These are phyloP conservation scores for Colletotrichum liaoningense DNA, from an alignment of 2,329 filamentous ascomycete genomes.

Conservation along the genomic window DNA sequence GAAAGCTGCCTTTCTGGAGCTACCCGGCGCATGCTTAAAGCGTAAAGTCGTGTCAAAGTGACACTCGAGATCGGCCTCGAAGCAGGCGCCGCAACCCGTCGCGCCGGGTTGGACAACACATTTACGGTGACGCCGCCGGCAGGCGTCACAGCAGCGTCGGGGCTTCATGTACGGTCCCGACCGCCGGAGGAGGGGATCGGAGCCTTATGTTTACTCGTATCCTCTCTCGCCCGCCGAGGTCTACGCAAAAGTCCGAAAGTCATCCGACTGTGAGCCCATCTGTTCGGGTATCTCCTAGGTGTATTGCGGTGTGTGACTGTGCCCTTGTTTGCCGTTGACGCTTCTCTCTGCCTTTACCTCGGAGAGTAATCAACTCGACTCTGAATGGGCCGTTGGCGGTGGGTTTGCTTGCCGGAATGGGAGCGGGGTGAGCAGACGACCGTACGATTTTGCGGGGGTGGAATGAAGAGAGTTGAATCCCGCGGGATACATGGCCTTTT, in stretches of 20 bases:
- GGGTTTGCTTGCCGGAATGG: neutral
- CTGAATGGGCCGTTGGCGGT: neutral
- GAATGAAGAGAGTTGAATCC: slow-evolving; percentile 16
- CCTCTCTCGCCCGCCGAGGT: neutral
- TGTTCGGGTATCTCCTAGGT: no score
- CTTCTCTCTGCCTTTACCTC: neutral
- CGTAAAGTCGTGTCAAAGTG: slow-evolving; percentile 23
- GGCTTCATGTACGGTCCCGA: slow-evolving; percentile 25
- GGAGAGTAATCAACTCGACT: slow-evolving; percentile 1
- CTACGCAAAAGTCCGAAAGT: slow-evolving; percentile 1
- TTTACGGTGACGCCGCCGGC: slow-evolving; percentile 30
- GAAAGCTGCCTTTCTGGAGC: slow-evolving; percentile 3
- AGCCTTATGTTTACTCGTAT: neutral
- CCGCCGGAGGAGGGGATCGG: neutral
- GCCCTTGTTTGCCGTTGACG: neutral
- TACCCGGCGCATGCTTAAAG: slow-evolving; percentile 29
- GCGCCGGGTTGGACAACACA: slow-evolving; percentile 28
- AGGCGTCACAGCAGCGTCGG: slow-evolving; percentile 27
- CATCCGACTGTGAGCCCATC: slow-evolving; percentile 10
- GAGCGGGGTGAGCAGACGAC: slow-evolving; percentile 10
- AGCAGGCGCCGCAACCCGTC: slow-evolving; percentile 24
- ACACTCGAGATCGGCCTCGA: slow-evolving; percentile 24
- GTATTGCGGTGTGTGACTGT: no score
- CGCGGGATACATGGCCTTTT: slow-evolving; percentile 31
- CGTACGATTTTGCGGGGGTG: slow-evolving; percentile 13